Conservation (phyloP, 352 stramenopile species). For the Blastocystis sp. region DNA sequence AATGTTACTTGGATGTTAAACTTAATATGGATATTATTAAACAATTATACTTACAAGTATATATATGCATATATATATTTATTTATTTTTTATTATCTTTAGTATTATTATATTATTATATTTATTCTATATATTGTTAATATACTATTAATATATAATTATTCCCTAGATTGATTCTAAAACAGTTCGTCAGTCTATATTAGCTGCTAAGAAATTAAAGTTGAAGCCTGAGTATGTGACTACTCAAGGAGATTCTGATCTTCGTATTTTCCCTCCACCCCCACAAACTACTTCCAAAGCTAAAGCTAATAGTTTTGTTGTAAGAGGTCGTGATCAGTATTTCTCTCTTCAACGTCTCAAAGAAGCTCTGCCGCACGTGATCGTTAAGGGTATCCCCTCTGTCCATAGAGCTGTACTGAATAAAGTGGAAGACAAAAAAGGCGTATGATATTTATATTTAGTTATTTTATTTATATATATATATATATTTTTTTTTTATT, state of each 20-base stretch:
- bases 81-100: neutral
- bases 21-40: conserved; percentile 83
- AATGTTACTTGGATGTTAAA: conserved; percentile 84
- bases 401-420: conserved; percentile 95
- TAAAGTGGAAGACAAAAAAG: conserved; percentile 65
- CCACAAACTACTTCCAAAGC: conserved; percentile 27
- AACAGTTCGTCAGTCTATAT: conserved; percentile 68
- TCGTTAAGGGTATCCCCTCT: conserved; percentile 86
- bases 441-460: conserved; percentile 41
- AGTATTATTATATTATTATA: neutral
- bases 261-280: conserved; percentile 54
- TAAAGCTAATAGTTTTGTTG: neutral
- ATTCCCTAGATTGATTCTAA: conserved; percentile 75
- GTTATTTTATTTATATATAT: too few relatives aligned
- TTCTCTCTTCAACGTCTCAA: conserved; percentile 86
- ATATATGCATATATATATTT: neutral
- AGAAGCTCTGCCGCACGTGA: conserved; percentile 72
- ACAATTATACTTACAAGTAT: conserved; percentile 61
- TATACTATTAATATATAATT: neutral
- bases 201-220: conserved; percentile 65
- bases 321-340: conserved; percentile 54
- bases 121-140: neutral
- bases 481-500: too few relatives aligned
- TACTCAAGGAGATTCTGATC: conserved; percentile 50
- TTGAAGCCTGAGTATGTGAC: conserved; percentile 55